Conservation (phyloP, 805 yeast genomes). For the Saccharomyces jurei region DNA sequence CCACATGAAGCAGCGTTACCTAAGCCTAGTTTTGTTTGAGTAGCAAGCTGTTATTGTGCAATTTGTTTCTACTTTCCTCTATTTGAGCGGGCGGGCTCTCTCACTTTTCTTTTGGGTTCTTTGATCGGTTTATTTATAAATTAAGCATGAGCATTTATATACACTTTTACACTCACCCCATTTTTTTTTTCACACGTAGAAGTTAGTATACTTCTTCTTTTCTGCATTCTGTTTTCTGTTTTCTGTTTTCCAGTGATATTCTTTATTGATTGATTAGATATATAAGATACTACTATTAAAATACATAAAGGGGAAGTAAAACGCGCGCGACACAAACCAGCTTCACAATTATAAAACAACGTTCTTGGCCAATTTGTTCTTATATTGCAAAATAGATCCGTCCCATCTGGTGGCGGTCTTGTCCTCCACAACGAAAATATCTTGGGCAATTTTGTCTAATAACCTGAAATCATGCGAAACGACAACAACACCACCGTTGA, state of each 20-base stretch:
- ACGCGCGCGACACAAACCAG: background rate
- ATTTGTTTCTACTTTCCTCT: constrained; percentile 1
- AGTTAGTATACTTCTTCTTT: background rate
- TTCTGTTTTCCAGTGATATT: background rate
- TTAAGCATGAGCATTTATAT: background rate
- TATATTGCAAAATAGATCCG: constrained; percentile 81
- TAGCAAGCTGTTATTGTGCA: background rate
- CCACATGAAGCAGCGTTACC: constrained; percentile 29
- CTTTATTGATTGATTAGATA: background rate
- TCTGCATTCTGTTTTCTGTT: too few relatives aligned
- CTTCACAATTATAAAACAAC: constrained; percentile 52
- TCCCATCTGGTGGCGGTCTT: constrained; percentile 96
- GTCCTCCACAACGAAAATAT: constrained; percentile 91
- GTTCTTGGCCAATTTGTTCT: constrained; percentile 86
- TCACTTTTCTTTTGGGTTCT: background rate
- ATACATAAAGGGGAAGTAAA: background rate
- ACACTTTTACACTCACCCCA: background rate
- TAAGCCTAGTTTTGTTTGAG: constrained; percentile 28
- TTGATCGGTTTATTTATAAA: constrained; percentile 1
- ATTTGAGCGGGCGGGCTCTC: background rate
- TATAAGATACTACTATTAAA: background rate
- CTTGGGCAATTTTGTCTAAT: constrained; percentile 94
- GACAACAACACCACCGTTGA: constrained; percentile 96
- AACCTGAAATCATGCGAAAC: constrained; percentile 99
- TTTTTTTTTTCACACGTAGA: background rate